A percentile compares a stretch with the other conserved stretches of the same genome.
phyloP scores from a whole-genome alignment of 2,329 filamentous ascomycete genomes.

The Fusarium heterosporum region DNA sequence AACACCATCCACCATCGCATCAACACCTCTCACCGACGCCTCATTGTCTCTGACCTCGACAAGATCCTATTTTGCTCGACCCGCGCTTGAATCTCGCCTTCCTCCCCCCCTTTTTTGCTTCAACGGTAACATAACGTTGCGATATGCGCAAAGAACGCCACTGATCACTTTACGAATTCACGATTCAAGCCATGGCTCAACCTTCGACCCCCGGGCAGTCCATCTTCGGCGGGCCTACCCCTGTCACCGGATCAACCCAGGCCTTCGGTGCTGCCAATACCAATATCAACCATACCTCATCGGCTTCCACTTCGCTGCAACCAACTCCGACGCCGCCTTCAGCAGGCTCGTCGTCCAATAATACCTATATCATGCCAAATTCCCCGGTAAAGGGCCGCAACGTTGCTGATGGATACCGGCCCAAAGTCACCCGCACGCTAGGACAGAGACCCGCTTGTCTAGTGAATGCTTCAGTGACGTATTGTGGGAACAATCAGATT shows the following conservation, averaged over 20 bases:
- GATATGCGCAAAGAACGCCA: conserved; percentile 43
- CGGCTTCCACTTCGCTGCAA: conserved; percentile 45
- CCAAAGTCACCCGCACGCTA: conserved; percentile 82
- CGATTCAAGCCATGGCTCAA: conserved; percentile 55
- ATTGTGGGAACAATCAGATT: conserved; percentile 96
- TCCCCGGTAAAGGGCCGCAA: conserved; percentile 77
- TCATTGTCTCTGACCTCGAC: conserved; percentile 21
- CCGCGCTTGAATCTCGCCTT: background rate
- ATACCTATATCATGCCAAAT: conserved; percentile 92
- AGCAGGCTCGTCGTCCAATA: conserved; percentile 66
- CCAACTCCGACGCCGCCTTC: conserved; percentile 43
- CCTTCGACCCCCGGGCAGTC: conserved; percentile 61
- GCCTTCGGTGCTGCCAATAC: conserved; percentile 33
- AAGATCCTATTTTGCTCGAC: background rate
- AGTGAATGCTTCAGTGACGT: conserved; percentile 98
- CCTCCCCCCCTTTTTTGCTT: background rate
- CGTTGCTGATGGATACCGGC: conserved; percentile 80
- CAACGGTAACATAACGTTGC: conserved; percentile 25
- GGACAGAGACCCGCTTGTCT: conserved; percentile 90
- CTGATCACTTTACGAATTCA: conserved; percentile 32
- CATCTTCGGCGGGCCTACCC: conserved; percentile 60
- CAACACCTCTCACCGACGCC: conserved; percentile 38
- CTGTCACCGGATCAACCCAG: conserved; percentile 45
- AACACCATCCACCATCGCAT: conserved; percentile 27
- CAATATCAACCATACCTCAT: conserved; percentile 44